These are phyloP conservation scores for Stephanodiscus minutulus DNA, from an alignment of 108 stramenopile genomes.

Conservation along the genomic window DNA sequence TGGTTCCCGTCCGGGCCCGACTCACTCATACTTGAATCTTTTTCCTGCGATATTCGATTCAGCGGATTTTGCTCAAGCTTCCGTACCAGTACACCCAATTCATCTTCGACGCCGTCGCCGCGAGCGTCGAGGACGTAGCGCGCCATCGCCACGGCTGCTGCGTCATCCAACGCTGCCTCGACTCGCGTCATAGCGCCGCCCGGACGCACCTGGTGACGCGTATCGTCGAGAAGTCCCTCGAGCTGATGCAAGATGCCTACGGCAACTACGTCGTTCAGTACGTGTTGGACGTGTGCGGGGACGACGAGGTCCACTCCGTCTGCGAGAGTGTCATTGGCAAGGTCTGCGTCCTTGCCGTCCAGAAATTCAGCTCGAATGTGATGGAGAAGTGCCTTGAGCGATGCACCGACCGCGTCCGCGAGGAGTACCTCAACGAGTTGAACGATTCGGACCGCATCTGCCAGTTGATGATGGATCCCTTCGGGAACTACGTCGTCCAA, in stretches of 20 bases:
- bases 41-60: neutral
- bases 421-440: constrained; percentile 85
- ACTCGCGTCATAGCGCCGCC: constrained; percentile 86
- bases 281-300: constrained; percentile 88
- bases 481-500: constrained; percentile 97
- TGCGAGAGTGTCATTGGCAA: constrained; percentile 89
- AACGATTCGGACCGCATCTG: constrained; percentile 81
- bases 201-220: constrained; percentile 85
- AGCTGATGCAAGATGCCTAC: constrained; percentile 97
- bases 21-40: constrained; percentile 30
- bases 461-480: constrained; percentile 95
- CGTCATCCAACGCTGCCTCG: constrained; percentile 96
- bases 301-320: constrained; percentile 92
- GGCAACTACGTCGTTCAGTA: constrained; percentile 96
- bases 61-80: constrained; percentile 90
- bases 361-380: constrained; percentile 98
- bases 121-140: constrained; percentile 90
- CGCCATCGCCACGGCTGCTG: constrained; percentile 98
- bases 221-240: constrained; percentile 91
- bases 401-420: constrained; percentile 86
- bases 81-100: constrained; percentile 87
- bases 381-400: constrained; percentile 98
- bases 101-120: constrained; percentile 93
- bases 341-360: constrained; percentile 89
- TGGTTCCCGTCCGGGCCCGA: neutral